Evolutionary conservation across 306 rosid species (phyloP), one percentile per base, ranked within the genome.

Genomic region (Fragaria ananassa): DNA sequence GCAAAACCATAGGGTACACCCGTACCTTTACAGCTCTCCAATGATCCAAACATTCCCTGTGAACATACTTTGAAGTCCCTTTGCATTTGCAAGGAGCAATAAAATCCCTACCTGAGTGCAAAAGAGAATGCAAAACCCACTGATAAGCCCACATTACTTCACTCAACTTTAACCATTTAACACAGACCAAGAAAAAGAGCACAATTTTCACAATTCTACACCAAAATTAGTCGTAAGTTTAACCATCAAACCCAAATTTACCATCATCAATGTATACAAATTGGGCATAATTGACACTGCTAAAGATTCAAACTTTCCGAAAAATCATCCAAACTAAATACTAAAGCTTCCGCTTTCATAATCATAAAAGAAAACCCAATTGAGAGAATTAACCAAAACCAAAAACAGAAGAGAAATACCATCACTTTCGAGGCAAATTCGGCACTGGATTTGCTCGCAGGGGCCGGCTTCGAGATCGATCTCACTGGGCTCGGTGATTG

Each of bases 381-480:
- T 45, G 39, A 61, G 44, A 66, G 74, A 88, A 77, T 58, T 23
- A 81, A 44, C 65, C 58, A 51, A 76, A 76, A 45, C 1, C 0
- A 11, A 34, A 54, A 54, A 0, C 9, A 77, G 41, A 46, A 31
- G 66, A 71, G 25, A 78, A 78, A 78, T 85, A 95, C 99, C 99
- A 61, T 95, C 97, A 7, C 96, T 89, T 83, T 95, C 99, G 45
- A 95, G 99, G 79, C 99, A 95, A 91, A 95, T 95, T 79, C 99
- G 90, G 86, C 99, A 95, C 41, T 95, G 99, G 78, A 92, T 95
- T 85, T 95, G 97, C 60, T 95, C 99, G 49, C 91, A 82, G 74
- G 96, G 97, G 44, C 99, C 99, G 1, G 97, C 97, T 86, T 95
- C 99, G 56, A 95, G 97, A 88, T 95, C 99, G 88, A 95, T 92